phyloP scores from a whole-genome alignment of 441 rosid species.

The Populus trichocarpa region DNA sequence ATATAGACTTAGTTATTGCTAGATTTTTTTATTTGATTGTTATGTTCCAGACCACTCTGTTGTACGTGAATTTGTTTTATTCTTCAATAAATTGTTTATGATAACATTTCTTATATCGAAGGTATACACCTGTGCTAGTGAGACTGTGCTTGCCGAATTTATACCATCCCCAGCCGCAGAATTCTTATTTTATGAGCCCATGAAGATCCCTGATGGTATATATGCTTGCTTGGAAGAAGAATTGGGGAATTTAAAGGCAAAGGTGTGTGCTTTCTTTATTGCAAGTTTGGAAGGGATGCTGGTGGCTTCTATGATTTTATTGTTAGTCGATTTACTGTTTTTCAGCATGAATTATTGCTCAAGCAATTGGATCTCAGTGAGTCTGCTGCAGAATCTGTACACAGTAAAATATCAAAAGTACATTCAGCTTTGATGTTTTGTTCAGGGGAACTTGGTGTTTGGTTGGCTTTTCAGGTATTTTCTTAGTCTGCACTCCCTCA shows the following conservation, averaged over 20 bases:
- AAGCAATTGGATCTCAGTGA: slow-evolving; percentile 38
- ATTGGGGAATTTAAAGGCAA: slow-evolving; percentile 34
- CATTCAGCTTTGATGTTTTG: slow-evolving; percentile 53
- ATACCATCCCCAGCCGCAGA: slow-evolving; percentile 63
- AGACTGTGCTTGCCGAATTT: slow-evolving; percentile 55
- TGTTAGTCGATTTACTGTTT: slow-evolving; percentile 20
- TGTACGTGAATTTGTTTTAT: not conserved
- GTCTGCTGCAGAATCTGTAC: slow-evolving; percentile 29
- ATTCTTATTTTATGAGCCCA: slow-evolving; percentile 47
- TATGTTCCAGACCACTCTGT: not conserved
- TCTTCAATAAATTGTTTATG: not conserved
- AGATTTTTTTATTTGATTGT: not conserved
- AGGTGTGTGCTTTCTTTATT: slow-evolving; percentile 38
- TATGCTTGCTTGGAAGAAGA: slow-evolving; percentile 23
- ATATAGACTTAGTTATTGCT: not conserved
- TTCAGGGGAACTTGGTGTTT: slow-evolving; percentile 68
- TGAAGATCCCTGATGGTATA: slow-evolving; percentile 30
- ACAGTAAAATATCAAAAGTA: slow-evolving; percentile 43
- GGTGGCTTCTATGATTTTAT: slow-evolving; percentile 7
- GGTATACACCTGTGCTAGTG: slow-evolving; percentile 72
- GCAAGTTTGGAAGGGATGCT: not conserved
- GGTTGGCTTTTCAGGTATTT: slow-evolving; percentile 77
- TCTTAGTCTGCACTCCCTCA: slow-evolving; percentile 2
- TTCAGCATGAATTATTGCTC: slow-evolving; percentile 52
- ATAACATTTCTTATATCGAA: slow-evolving; percentile 26